Conservation (phyloP, 164 flowering plant species). For the Platanus orientalis region DNA sequence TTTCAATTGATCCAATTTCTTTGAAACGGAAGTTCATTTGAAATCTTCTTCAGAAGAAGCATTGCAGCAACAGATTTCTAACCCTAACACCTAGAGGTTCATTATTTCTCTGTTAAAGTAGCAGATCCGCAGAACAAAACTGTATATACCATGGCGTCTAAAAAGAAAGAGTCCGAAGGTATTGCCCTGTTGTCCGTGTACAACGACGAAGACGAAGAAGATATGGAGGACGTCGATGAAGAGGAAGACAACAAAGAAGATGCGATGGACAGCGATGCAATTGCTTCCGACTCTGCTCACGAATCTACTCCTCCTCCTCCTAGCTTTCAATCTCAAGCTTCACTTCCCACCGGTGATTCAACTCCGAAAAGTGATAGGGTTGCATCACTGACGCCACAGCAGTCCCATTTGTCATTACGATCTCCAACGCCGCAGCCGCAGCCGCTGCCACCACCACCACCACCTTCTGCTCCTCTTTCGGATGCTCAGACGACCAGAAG, state of each 20-base stretch:
- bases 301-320: slow-evolving; percentile 17
- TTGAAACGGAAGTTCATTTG: too few species aligned
- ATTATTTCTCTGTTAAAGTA: too few species aligned
- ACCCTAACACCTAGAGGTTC: too few species aligned
- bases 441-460: slow-evolving; percentile 4
- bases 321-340: slow-evolving; percentile 13
- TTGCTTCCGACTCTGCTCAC: slow-evolving; percentile 12
- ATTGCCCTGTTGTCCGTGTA: slow-evolving; percentile 77
- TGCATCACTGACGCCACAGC: slow-evolving; percentile 16
- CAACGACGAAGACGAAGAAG: slow-evolving; percentile 52
- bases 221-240: slow-evolving; percentile 31
- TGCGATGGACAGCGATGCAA: slow-evolving; percentile 6
- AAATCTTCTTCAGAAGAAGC: too few species aligned
- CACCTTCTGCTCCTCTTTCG: slow-evolving; percentile 5
- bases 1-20: too few species aligned
- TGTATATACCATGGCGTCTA: slow-evolving; percentile 44
- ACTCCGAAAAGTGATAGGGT: slow-evolving; percentile 11
- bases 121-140: neutral
- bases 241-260: slow-evolving; percentile 21
- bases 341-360: slow-evolving; percentile 7
- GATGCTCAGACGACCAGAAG: slow-evolving; percentile 22
- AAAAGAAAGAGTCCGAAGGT: slow-evolving; percentile 64
- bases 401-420: neutral
- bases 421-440: neutral
- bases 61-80: too few species aligned